Evolutionary conservation across 202 grass and related monocot species (phyloP).

Genomic region (Saccharum hybrid): DNA sequence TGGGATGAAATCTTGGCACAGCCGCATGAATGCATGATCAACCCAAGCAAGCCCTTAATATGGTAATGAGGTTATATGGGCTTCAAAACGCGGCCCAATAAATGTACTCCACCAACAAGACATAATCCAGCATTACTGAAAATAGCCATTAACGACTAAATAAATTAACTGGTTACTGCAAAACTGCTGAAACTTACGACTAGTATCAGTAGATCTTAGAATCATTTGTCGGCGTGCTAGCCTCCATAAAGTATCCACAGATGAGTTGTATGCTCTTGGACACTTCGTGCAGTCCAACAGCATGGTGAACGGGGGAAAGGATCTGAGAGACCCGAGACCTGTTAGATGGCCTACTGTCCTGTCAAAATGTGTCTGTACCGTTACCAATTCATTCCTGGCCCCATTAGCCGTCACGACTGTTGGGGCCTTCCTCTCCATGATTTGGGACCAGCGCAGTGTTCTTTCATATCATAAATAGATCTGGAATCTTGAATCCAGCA

Average conservation of each 20-base stretch:
- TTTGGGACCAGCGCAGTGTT: background rate
- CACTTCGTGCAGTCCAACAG: conserved; percentile 16
- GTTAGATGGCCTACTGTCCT: conserved; percentile 3
- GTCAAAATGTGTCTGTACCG: conserved; percentile 31
- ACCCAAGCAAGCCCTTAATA: background rate
- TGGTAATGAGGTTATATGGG: background rate
- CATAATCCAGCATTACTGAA: background rate
- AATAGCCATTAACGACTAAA: background rate
- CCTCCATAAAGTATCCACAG: background rate
- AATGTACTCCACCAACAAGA: background rate
- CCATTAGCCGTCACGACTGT: background rate
- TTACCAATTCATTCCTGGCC: conserved; percentile 35
- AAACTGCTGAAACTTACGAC: background rate
- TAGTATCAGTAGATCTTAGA: conserved; percentile 26
- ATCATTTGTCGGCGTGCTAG: background rate
- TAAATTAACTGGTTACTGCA: background rate
- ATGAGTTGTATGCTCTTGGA: conserved; percentile 11
- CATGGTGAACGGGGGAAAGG: background rate
- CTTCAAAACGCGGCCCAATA: background rate
- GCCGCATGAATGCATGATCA: background rate
- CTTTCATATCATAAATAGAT: conserved; percentile 25
- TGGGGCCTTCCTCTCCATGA: background rate
- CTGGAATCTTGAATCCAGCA: conserved; percentile 24
- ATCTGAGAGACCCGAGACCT: conserved; percentile 13
- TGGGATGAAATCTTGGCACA: background rate